Evolutionary conservation across 1,284 basidiomycete species (phyloP).

Genomic region (Boletus albobrunnescens): DNA sequence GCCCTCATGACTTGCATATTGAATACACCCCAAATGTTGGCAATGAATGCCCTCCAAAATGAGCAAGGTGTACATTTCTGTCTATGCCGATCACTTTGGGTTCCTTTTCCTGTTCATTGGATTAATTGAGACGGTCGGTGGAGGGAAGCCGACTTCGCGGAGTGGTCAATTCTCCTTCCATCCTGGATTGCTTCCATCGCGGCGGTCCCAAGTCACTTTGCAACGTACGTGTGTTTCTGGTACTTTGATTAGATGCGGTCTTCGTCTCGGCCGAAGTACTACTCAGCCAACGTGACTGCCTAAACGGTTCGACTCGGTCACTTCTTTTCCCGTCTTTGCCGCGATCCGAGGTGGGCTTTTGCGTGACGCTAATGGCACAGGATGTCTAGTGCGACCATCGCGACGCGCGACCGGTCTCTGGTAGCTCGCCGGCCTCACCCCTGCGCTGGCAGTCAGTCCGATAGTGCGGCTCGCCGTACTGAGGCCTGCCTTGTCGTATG

Average conservation of each 20-base stretch:
- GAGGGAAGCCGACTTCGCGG: slow-evolving; percentile 19
- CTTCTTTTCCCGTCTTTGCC: neutral
- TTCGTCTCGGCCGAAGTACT: neutral
- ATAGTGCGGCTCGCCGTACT: slow-evolving; percentile 2
- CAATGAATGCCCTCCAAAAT: neutral
- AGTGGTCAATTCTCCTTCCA: slow-evolving; percentile 24
- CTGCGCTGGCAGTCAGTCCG: slow-evolving; percentile 1
- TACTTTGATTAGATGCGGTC: neutral
- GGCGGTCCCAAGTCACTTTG: slow-evolving; percentile 6
- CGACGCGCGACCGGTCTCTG: neutral
- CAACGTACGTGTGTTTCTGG: neutral
- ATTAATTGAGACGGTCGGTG: slow-evolving; percentile 7
- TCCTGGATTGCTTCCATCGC: slow-evolving; percentile 13
- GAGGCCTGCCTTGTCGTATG: slow-evolving; percentile 1
- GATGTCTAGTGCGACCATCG: too few species aligned
- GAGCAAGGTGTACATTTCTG: slow-evolving; percentile 11
- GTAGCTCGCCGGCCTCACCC: neutral
- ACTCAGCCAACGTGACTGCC: neutral
- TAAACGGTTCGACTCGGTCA: neutral
- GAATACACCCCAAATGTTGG: slow-evolving; percentile 5
- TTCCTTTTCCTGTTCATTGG: neutral
- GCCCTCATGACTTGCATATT: neutral
- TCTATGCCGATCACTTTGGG: slow-evolving; percentile 1
- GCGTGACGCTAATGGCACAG: too few species aligned
- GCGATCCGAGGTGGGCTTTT: neutral